phyloP scores from a whole-genome alignment of 2,329 filamentous ascomycete species.

The Colletotrichum euphorbiae region DNA sequence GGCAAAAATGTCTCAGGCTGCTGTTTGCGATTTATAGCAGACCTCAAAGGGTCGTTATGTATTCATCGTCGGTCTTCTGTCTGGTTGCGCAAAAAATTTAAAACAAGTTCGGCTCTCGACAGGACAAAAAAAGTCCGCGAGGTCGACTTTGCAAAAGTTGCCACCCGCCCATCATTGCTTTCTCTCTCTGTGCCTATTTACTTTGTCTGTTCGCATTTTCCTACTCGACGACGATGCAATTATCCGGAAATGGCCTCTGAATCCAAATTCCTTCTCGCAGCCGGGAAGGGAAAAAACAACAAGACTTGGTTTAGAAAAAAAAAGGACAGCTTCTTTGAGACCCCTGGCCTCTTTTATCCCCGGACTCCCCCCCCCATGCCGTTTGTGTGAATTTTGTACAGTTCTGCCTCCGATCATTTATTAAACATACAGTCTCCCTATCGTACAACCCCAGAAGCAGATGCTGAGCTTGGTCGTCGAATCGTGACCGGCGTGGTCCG shows the following conservation, averaged over 20 bases:
- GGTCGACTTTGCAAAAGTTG: not conserved
- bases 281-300: slow-evolving; percentile 5
- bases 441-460: slow-evolving; percentile 34
- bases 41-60: slow-evolving; percentile 1
- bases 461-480: slow-evolving; percentile 30
- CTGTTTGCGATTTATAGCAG: not conserved
- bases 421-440: slow-evolving; percentile 39
- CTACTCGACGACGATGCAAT: slow-evolving; percentile 35
- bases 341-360: slow-evolving; percentile 32
- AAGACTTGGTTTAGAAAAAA: slow-evolving; percentile 16
- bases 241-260: slow-evolving; percentile 35
- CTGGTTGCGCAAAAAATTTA: slow-evolving; percentile 20
- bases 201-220: slow-evolving; percentile 33
- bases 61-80: slow-evolving; percentile 24
- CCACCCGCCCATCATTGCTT: slow-evolving; percentile 22
- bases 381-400: slow-evolving; percentile 33
- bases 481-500: slow-evolving; percentile 28
- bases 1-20: no score
- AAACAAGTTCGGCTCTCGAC: not conserved
- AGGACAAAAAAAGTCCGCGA: no score
- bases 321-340: slow-evolving; percentile 27
- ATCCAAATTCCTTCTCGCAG: slow-evolving; percentile 37
- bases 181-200: slow-evolving; percentile 18
- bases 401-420: slow-evolving; percentile 37
- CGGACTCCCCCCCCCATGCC: slow-evolving; percentile 37